phyloP scores from a whole-genome alignment of 805 yeast species.

The Candida insectalens region DNA sequence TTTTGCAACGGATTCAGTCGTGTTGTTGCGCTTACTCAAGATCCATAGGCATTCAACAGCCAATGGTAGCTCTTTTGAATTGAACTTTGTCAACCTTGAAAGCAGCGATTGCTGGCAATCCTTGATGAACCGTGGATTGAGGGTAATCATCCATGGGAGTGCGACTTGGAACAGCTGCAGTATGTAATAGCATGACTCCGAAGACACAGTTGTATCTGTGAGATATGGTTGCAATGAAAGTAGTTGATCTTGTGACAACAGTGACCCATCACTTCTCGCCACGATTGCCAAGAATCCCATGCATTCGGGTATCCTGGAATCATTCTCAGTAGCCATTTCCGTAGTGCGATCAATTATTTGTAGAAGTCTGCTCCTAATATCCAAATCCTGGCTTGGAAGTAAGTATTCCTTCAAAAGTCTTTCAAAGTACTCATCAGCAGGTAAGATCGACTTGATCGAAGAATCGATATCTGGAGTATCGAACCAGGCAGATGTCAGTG shows the following conservation, averaged over 20 bases:
- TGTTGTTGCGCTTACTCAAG: slow-evolving; percentile 36
- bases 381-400: slow-evolving; percentile 20
- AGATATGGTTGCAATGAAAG: slow-evolving; percentile 56
- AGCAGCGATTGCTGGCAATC: slow-evolving; percentile 45
- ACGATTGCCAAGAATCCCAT: slow-evolving; percentile 47
- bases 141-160: slow-evolving; percentile 30
- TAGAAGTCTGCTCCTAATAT: slow-evolving; percentile 11
- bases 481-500: slow-evolving; percentile 31
- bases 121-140: slow-evolving; percentile 41
- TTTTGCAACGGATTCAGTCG: slow-evolving; percentile 39
- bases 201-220: slow-evolving; percentile 36
- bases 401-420: slow-evolving; percentile 36
- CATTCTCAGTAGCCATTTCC: slow-evolving; percentile 26
- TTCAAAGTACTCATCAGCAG: slow-evolving; percentile 28
- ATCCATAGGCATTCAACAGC: slow-evolving; percentile 66
- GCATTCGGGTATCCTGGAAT: slow-evolving; percentile 9
- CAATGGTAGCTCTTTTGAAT: slow-evolving; percentile 51
- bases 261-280: slow-evolving; percentile 39
- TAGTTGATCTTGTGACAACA: slow-evolving; percentile 60
- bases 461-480: too few relatives aligned
- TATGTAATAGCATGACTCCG: slow-evolving; percentile 34
- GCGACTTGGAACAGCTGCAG: slow-evolving; percentile 45
- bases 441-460: background rate
- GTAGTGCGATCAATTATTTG: slow-evolving; percentile 27
- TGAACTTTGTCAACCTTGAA: slow-evolving; percentile 48